Evolutionary conservation across 176 grass and related monocot species (phyloP).

Genomic region (Avena sativa): DNA sequence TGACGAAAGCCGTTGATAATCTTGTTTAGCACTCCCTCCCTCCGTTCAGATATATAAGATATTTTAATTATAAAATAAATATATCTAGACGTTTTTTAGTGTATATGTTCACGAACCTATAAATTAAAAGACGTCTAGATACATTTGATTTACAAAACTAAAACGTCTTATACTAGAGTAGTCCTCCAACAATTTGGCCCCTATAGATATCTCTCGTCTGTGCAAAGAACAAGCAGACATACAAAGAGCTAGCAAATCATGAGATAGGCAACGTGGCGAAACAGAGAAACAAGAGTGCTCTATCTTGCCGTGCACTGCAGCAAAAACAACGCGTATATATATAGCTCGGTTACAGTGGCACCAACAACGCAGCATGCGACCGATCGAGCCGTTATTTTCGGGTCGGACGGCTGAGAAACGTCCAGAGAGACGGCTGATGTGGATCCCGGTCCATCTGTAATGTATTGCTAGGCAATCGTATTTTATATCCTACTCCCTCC

Average conservation of each 20-base stretch:
- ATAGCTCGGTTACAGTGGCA: background rate
- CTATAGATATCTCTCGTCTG: no score
- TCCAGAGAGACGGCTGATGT: background rate
- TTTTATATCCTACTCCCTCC: background rate
- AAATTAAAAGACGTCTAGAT: no score
- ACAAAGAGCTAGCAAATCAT: background rate
- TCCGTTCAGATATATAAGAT: no score
- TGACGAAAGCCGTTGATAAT: background rate
- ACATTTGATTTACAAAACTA: no score
- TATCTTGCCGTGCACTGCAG: background rate
- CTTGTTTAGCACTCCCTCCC: background rate
- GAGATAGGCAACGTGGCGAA: background rate
- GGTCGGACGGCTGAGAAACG: background rate
- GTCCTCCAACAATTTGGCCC: no score
- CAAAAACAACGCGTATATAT: background rate
- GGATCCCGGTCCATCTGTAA: background rate
- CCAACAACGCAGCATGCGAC: background rate
- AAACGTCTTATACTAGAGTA: no score
- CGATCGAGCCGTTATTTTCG: background rate
- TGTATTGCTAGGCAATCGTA: background rate
- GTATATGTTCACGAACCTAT: no score
- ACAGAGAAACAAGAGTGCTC: background rate
- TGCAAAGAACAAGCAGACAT: background rate
- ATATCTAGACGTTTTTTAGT: no score
- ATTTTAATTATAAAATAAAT: no score